Evolutionary conservation across 148 eudicot genomes (phyloP).

Genomic region (Polygonum aviculare): DNA sequence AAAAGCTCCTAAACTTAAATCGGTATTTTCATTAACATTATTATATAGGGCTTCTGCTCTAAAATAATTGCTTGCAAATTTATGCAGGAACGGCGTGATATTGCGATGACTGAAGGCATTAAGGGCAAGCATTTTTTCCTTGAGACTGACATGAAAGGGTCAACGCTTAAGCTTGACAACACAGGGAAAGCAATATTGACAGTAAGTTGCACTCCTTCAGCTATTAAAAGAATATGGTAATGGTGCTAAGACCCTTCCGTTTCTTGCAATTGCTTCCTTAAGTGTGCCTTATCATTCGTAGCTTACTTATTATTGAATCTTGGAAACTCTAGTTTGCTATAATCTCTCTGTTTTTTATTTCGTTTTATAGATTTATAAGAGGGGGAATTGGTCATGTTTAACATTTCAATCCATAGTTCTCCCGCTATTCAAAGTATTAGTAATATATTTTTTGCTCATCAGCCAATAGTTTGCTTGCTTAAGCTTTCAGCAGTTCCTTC

Average conservation of each 20-base stretch:
- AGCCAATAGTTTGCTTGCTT: not conserved
- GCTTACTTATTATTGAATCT: not conserved
- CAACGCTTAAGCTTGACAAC: conserved; percentile 76
- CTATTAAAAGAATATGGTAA: not conserved
- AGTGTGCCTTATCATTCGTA: not conserved
- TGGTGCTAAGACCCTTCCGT: not conserved
- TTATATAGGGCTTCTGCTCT: not conserved
- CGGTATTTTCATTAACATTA: not conserved
- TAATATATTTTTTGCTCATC: not conserved
- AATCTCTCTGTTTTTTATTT: not conserved
- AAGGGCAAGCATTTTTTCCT: conserved; percentile 72
- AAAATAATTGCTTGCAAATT: conserved; percentile 7
- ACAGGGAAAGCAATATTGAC: conserved; percentile 87
- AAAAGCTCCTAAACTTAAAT: not conserved
- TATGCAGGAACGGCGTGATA: conserved; percentile 64
- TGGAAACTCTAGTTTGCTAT: not conserved
- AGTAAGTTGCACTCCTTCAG: conserved; percentile 35
- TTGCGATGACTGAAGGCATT: conserved; percentile 59
- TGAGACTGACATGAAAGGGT: conserved; percentile 78
- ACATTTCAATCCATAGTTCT: not conserved
- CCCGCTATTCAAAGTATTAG: not conserved
- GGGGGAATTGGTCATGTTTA: not conserved
- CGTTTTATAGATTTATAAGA: not conserved
- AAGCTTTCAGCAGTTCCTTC: not conserved
- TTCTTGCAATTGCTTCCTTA: not conserved